Evolutionary conservation across 225 moss, liverwort and hornwort genomes (phyloP).

Genomic region (Anthoceros angustus): DNA sequence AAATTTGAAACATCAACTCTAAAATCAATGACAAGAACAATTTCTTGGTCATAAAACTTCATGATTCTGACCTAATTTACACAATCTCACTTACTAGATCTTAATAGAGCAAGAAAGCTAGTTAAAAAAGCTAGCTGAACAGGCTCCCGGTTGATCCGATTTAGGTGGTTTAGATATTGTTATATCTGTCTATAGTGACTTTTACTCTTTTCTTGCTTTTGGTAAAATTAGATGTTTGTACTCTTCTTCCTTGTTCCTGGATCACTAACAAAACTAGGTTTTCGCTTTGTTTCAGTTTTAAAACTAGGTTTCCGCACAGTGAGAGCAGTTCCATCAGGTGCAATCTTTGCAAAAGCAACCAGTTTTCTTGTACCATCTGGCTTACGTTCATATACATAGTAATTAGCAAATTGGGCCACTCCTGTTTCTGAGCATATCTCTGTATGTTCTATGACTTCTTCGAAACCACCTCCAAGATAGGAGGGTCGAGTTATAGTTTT

Average conservation of each 20-base stretch:
- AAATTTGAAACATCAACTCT: too few relatives aligned
- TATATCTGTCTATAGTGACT: too few relatives aligned
- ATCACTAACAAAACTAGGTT: background rate
- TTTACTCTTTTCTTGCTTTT: too few relatives aligned
- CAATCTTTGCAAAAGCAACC: background rate
- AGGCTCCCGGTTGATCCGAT: too few relatives aligned
- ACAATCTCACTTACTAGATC: too few relatives aligned
- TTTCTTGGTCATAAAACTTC: too few relatives aligned
- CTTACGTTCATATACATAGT: background rate
- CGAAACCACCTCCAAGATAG: background rate
- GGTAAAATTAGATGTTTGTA: background rate
- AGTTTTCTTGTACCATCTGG: background rate
- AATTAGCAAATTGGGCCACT: background rate
- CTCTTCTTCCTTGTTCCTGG: background rate
- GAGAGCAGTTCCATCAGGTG: background rate
- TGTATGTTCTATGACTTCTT: background rate
- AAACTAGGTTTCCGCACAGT: background rate
- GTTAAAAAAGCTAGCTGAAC: too few relatives aligned
- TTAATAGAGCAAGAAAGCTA: too few relatives aligned
- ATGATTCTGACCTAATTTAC: too few relatives aligned
- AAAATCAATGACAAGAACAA: too few relatives aligned
- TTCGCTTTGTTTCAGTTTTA: background rate
- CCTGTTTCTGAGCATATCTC: background rate
- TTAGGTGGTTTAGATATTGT: too few relatives aligned
- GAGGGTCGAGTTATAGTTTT: background rate